Conservation (phyloP, 257 asterid genomes). For the Handroanthus guayacan region DNA sequence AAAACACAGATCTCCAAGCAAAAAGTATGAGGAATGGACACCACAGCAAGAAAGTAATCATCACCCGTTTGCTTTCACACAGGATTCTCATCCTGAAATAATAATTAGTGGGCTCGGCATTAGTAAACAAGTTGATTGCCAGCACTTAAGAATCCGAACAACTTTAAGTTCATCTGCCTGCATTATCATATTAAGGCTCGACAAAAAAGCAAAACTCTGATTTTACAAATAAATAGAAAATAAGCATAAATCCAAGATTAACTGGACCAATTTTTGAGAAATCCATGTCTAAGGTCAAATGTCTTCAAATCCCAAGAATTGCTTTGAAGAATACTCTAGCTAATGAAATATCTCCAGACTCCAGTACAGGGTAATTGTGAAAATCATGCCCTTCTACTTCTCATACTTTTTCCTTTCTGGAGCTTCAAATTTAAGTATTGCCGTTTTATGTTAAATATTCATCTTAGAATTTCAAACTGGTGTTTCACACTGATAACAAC, state of each 20-base stretch:
- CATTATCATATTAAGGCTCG: not conserved
- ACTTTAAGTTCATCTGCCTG: not conserved
- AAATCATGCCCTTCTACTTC: not conserved
- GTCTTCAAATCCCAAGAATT: slow-evolving; percentile 3
- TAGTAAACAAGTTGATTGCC: not conserved
- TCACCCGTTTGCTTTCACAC: slow-evolving; percentile 39
- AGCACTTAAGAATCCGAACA: not conserved
- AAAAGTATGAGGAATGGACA: slow-evolving; percentile 23
- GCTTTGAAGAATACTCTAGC: not conserved
- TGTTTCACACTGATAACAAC: not conserved
- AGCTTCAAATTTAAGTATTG: not conserved
- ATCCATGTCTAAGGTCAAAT: not conserved
- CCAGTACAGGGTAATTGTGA: slow-evolving; percentile 2
- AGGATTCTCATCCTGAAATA: slow-evolving; percentile 54
- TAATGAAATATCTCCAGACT: not conserved
- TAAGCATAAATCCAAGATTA: not conserved
- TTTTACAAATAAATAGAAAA: not conserved
- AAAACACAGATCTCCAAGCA: not conserved
- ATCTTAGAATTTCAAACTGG: not conserved
- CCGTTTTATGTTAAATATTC: not conserved
- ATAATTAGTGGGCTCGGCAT: slow-evolving; percentile 12
- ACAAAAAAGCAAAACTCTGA: not conserved
- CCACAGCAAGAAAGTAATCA: slow-evolving; percentile 5
- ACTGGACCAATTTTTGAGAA: not conserved
- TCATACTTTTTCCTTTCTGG: not conserved